Percentiles rank a stretch among this genome's conserved stretches.
These are phyloP conservation scores for Tolypocladium cylindrosporum DNA, from an alignment of 2,329 filamentous ascomycete species.

Conservation along the genomic window DNA sequence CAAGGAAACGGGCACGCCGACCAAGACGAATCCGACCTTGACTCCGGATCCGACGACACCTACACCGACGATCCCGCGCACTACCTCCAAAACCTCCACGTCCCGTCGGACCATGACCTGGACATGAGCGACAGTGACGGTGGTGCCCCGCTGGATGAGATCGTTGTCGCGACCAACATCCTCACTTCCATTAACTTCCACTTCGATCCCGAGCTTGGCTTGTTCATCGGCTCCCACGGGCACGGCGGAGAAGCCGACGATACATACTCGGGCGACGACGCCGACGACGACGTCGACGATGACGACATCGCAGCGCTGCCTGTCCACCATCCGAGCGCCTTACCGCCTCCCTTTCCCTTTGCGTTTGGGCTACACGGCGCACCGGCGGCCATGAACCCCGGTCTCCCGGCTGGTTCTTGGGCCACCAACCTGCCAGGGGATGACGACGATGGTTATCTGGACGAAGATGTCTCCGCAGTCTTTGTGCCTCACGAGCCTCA, in stretches of 20 bases:
- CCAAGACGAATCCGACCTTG: slow-evolving; percentile 1
- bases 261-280: neutral
- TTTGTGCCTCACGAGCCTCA: neutral
- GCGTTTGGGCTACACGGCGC: neutral
- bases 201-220: slow-evolving; percentile 1
- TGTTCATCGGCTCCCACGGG: neutral
- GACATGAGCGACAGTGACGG: slow-evolving; percentile 25
- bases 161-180: neutral
- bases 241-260: neutral
- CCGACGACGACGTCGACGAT: neutral
- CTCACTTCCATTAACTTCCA: slow-evolving; percentile 1
- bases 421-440: neutral
- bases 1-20: neutral
- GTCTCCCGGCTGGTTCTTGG: neutral
- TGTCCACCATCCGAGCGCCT: neutral
- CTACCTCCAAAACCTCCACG: neutral
- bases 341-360: neutral
- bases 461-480: neutral
- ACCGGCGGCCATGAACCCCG: neutral
- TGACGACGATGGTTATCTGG: neutral
- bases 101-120: slow-evolving; percentile 14
- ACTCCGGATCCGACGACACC: neutral
- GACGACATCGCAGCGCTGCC: neutral
- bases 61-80: neutral
- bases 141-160: slow-evolving; percentile 15